Evolutionary conservation across 2,329 filamentous ascomycete species (phyloP).

Genomic region (Verticillium klebahnii): DNA sequence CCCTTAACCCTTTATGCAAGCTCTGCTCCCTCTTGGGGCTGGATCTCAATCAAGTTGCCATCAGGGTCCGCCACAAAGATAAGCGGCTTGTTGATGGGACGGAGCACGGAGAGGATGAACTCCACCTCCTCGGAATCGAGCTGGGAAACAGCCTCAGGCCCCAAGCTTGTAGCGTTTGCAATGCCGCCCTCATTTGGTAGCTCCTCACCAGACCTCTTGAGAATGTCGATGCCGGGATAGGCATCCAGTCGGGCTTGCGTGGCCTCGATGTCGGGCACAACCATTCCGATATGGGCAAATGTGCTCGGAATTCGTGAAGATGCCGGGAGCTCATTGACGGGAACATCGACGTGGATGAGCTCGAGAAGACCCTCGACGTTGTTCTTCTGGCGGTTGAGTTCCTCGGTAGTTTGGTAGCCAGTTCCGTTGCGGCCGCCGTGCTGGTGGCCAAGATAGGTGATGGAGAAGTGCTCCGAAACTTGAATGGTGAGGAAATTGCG

Average conservation of each 20-base stretch:
- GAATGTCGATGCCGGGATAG: constrained; percentile 12
- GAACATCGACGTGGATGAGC: constrained; percentile 20
- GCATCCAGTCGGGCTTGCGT: constrained; percentile 21
- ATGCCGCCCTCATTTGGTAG: constrained; percentile 6
- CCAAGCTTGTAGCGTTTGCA: constrained; percentile 12
- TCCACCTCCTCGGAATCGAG: constrained; percentile 6
- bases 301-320: constrained; percentile 20
- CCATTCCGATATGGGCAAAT: constrained; percentile 28
- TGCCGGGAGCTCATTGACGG: constrained; percentile 13
- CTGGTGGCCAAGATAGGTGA: constrained; percentile 29
- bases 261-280: constrained; percentile 25
- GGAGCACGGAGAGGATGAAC: constrained; percentile 7
- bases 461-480: constrained; percentile 19
- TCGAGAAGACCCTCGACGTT: constrained; percentile 26
- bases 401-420: constrained; percentile 27
- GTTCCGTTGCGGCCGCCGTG: constrained; percentile 32
- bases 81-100: constrained; percentile 9
- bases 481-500: constrained; percentile 27
- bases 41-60: constrained; percentile 20
- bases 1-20: background rate
- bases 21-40: constrained; percentile 9
- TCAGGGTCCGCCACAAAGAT: constrained; percentile 18
- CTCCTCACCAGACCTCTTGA: constrained; percentile 20
- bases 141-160: constrained; percentile 7
- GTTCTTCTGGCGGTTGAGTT: constrained; percentile 27